phyloP scores from a whole-genome alignment of 345 rosid species.

The Corchorus capsularis region DNA sequence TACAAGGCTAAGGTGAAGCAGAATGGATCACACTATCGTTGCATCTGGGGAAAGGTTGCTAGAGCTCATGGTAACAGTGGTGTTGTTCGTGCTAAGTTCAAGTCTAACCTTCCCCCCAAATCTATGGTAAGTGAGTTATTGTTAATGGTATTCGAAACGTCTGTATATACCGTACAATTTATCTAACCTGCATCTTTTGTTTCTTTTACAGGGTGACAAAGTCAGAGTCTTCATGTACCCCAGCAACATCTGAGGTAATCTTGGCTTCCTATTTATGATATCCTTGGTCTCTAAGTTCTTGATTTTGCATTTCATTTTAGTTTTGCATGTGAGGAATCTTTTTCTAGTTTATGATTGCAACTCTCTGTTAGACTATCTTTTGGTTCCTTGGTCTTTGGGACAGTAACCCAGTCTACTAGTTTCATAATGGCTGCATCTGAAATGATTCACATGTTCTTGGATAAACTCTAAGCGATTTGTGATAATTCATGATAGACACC shows the following conservation, averaged over 20 bases:
- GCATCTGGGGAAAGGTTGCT: conserved; percentile 92
- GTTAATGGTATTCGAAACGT: no score
- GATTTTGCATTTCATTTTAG: background rate
- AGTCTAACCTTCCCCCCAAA: conserved; percentile 84
- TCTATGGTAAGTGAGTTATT: conserved; percentile 60
- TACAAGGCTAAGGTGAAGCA: conserved; percentile 91
- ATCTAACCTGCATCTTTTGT: background rate
- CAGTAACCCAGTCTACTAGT: background rate
- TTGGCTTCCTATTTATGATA: background rate
- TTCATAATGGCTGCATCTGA: background rate
- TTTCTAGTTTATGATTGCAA: background rate
- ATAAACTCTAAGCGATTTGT: background rate
- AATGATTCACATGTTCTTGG: background rate
- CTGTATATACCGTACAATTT: no score
- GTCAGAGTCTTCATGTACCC: conserved; percentile 98
- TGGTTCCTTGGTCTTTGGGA: background rate
- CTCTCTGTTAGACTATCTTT: background rate
- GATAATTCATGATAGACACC: background rate
- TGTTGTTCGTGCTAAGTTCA: conserved; percentile 86
- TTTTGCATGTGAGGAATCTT: background rate
- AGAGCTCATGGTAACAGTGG: conserved; percentile 97
- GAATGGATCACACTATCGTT: conserved; percentile 81
- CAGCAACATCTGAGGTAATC: conserved; percentile 80
- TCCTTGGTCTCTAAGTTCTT: background rate
- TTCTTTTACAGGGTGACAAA: conserved; percentile 57